A percentile compares a stretch with the other conserved stretches of the same genome.
Conservation (phyloP, 305 asterid genomes). For the Striga hermonthica region DNA sequence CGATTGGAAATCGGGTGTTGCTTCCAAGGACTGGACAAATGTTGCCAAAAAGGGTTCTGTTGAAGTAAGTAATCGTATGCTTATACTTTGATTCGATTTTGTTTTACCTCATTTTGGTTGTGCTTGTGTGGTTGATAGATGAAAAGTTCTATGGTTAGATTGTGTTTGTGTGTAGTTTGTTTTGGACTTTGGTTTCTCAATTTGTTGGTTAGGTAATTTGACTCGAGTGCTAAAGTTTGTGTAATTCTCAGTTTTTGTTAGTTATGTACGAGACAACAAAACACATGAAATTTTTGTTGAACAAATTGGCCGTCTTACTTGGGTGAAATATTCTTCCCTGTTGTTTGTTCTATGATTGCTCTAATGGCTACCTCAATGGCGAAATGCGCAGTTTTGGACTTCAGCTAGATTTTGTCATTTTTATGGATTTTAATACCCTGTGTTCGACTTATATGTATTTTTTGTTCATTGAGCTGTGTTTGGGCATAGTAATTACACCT, state of each 20-base stretch:
- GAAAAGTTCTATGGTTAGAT: neutral
- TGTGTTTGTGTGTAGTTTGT: conserved; percentile 12
- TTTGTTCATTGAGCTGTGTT: conserved; percentile 9
- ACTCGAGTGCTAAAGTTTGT: neutral
- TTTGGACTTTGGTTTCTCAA: neutral
- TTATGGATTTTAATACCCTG: neutral
- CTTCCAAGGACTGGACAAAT: conserved; percentile 89
- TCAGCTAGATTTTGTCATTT: neutral
- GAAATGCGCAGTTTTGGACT: conserved; percentile 3
- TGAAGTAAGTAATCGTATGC: conserved; percentile 55
- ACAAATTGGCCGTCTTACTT: neutral
- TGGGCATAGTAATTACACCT: neutral
- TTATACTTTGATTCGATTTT: conserved; percentile 10
- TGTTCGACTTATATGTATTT: neutral
- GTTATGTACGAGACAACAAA: neutral
- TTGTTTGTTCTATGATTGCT: neutral
- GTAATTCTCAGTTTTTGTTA: neutral
- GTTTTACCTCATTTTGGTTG: conserved; percentile 1
- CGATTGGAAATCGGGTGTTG: conserved; percentile 92
- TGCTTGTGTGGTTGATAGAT: neutral
- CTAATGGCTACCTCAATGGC: neutral
- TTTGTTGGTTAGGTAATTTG: conserved; percentile 20
- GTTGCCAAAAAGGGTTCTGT: conserved; percentile 96
- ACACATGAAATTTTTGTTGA: neutral
- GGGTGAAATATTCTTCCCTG: neutral